These are phyloP conservation scores for Torulaspora pretoriensis DNA, from an alignment of 1,139 yeast species.

Conservation along the genomic window DNA sequence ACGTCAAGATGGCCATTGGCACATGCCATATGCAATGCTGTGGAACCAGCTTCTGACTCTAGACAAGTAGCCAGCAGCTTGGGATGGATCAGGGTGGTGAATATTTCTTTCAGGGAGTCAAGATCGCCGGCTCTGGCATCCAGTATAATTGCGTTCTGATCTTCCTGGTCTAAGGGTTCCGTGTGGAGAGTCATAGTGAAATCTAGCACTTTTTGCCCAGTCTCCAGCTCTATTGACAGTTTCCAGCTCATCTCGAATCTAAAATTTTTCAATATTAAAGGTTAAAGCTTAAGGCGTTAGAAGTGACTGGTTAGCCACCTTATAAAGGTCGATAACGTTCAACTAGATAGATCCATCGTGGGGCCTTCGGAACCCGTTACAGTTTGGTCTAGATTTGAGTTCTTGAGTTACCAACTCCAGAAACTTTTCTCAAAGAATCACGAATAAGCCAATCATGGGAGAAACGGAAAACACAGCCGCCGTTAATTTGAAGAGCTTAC, in stretches of 20 bases:
- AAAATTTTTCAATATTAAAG: constrained; percentile 4
- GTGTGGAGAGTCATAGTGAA: constrained; percentile 35
- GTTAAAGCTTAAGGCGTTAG: neutral
- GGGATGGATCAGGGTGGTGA: constrained; percentile 55
- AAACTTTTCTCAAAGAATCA: neutral
- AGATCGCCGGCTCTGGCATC: constrained; percentile 88
- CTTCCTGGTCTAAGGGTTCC: constrained; percentile 52
- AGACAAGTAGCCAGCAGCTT: constrained; percentile 44
- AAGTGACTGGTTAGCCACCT: neutral
- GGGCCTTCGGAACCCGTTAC: neutral
- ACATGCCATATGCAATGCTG: constrained; percentile 90
- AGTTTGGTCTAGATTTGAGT: neutral
- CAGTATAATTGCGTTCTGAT: constrained; percentile 71
- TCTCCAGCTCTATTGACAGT: too few species aligned
- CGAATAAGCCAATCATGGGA: neutral
- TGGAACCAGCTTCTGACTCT: constrained; percentile 57
- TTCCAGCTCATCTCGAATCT: constrained; percentile 10
- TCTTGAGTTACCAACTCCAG: neutral
- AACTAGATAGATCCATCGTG: too few species aligned
- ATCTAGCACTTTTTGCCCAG: neutral
- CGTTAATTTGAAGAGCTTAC: neutral
- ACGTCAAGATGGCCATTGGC: constrained; percentile 87
- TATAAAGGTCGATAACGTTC: neutral
- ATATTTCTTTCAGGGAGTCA: constrained; percentile 64
- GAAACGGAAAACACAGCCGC: neutral